These are phyloP conservation scores for Penicillium manginii DNA, from an alignment of 495 filamentous ascomycete genomes.

Conservation along the genomic window DNA sequence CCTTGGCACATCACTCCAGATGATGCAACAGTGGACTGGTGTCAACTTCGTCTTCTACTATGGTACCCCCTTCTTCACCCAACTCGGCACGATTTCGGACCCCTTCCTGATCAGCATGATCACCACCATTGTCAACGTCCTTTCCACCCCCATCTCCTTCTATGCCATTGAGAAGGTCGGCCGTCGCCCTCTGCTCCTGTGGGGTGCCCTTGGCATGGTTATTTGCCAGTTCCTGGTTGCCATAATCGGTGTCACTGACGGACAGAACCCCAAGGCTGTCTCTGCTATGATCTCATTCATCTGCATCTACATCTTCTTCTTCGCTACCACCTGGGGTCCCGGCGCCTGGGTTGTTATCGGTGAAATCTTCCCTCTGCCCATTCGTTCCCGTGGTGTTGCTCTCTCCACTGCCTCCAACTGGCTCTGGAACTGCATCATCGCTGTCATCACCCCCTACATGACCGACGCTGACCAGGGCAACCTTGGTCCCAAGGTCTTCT, in stretches of 20 bases:
- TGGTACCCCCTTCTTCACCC: slow-evolving; percentile 76
- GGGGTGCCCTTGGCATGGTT: slow-evolving; percentile 78
- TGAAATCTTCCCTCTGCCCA: slow-evolving; percentile 84
- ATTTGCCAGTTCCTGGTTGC: slow-evolving; percentile 85
- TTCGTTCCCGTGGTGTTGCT: slow-evolving; percentile 78
- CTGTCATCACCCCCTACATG: slow-evolving; percentile 81
- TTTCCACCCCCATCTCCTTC: slow-evolving; percentile 80
- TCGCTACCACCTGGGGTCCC: slow-evolving; percentile 76
- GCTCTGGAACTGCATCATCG: slow-evolving; percentile 81
- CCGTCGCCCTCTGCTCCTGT: slow-evolving; percentile 81
- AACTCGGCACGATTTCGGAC: slow-evolving; percentile 67
- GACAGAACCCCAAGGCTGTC: slow-evolving; percentile 53
- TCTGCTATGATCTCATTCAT: slow-evolving; percentile 76
- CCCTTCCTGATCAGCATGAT: slow-evolving; percentile 80
- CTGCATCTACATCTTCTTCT: slow-evolving; percentile 77
- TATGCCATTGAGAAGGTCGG: slow-evolving; percentile 80
- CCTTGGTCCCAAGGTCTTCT: slow-evolving; percentile 80
- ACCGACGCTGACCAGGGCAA: slow-evolving; percentile 66
- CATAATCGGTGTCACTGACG: slow-evolving; percentile 69
- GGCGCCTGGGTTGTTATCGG: slow-evolving; percentile 83
- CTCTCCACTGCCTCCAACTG: slow-evolving; percentile 86
- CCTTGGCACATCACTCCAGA: slow-evolving; percentile 75
- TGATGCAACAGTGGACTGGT: slow-evolving; percentile 85
- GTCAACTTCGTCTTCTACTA: slow-evolving; percentile 97
- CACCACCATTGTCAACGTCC: slow-evolving; percentile 84